Conservation (phyloP, 495 filamentous ascomycete genomes). For the Ascobolus immersus region DNA sequence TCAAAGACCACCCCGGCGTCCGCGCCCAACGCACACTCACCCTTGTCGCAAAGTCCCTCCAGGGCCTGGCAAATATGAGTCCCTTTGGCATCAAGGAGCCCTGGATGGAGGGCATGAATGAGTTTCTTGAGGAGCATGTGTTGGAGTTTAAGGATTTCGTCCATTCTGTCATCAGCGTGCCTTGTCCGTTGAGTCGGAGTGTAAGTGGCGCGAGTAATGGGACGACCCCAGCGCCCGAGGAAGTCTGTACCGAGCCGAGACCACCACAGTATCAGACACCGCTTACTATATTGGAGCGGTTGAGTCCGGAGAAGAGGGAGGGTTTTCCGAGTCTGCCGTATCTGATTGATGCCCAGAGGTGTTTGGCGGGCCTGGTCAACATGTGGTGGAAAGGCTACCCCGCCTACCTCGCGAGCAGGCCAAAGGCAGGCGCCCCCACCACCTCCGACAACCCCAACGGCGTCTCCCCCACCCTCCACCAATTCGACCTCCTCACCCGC, state of each 20-base stretch:
- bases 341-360: slow-evolving; percentile 70
- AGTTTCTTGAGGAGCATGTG: slow-evolving; percentile 32
- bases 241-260: slow-evolving; percentile 34
- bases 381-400: slow-evolving; percentile 52
- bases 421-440: no score
- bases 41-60: slow-evolving; percentile 83
- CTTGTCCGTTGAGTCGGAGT: no score
- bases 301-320: slow-evolving; percentile 62
- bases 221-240: no score
- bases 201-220: no score
- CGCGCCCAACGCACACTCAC: slow-evolving; percentile 78
- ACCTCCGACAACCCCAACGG: no score
- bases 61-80: slow-evolving; percentile 79
- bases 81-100: slow-evolving; percentile 84
- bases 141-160: slow-evolving; percentile 61
- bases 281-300: slow-evolving; percentile 61
- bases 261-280: slow-evolving; percentile 83
- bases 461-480: no score
- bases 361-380: slow-evolving; percentile 65
- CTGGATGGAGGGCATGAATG: slow-evolving; percentile 99
- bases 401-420: slow-evolving; percentile 21
- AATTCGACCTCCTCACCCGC: no score
- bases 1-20: slow-evolving; percentile 71
- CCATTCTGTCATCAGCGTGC: slow-evolving; percentile 61
- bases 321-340: slow-evolving; percentile 89